Percentiles rank a stretch among this genome's conserved stretches.
Evolutionary conservation across 805 yeast species (phyloP).

Genomic region (Sugiyamaella americana): DNA sequence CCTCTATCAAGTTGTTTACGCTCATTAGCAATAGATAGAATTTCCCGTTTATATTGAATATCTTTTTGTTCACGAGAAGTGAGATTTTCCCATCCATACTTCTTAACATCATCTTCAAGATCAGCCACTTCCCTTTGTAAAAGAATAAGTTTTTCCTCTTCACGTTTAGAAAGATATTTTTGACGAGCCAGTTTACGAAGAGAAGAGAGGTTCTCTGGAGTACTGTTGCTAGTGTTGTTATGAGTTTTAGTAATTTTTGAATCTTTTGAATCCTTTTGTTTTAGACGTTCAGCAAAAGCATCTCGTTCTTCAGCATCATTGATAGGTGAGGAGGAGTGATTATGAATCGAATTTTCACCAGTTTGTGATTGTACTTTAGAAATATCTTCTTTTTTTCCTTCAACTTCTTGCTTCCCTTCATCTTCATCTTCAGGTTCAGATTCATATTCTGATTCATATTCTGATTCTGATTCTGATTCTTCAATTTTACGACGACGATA

Average conservation of each 20-base stretch:
- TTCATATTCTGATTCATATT: slow-evolving; percentile 2
- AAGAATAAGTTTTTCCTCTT: slow-evolving; percentile 40
- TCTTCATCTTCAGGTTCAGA: neutral
- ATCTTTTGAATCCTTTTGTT: slow-evolving; percentile 2
- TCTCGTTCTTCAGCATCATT: slow-evolving; percentile 32
- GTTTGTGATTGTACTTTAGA: neutral
- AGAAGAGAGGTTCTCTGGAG: slow-evolving; percentile 21
- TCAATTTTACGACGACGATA: neutral
- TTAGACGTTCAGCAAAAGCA: slow-evolving; percentile 28
- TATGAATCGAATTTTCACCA: slow-evolving; percentile 34
- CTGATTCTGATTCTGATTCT: slow-evolving; percentile 5
- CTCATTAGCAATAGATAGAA: slow-evolving; percentile 41
- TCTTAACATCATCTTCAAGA: slow-evolving; percentile 43
- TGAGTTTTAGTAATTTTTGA: neutral
- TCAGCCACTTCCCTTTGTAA: slow-evolving; percentile 44
- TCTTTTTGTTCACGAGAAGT: slow-evolving; percentile 47
- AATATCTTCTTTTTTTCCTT: neutral
- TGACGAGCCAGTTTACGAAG: slow-evolving; percentile 46
- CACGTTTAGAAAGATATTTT: slow-evolving; percentile 43
- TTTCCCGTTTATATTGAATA: slow-evolving; percentile 44
- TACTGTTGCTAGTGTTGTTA: neutral
- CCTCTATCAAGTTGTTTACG: slow-evolving; percentile 34
- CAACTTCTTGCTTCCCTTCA: neutral
- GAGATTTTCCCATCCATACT: slow-evolving; percentile 50
- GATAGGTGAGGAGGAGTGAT: too few relatives aligned